Conservation (phyloP, 179 eudicot genomes). For the Spinacia oleracea region DNA sequence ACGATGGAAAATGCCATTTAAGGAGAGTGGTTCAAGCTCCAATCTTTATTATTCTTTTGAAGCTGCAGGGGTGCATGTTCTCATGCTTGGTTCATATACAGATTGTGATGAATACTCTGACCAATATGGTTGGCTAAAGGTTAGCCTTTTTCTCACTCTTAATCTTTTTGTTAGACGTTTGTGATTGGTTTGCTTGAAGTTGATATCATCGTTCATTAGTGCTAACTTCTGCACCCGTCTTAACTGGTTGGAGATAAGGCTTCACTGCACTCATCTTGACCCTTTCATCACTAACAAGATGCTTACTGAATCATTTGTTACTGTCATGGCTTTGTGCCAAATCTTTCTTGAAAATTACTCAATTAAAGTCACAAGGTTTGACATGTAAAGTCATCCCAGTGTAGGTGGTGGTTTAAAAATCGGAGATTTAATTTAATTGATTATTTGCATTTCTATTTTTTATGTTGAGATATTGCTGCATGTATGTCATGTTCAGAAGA, state of each 20-base stretch:
- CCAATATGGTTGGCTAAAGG: slow-evolving; percentile 91
- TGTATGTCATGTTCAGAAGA: background rate
- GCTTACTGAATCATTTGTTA: background rate
- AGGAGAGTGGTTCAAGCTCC: slow-evolving; percentile 89
- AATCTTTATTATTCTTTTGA: slow-evolving; percentile 95
- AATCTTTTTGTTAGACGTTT: slow-evolving; percentile 6
- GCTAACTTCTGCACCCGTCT: background rate
- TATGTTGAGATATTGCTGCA: background rate
- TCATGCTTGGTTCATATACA: slow-evolving; percentile 96
- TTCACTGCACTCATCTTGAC: background rate
- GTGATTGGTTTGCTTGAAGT: background rate
- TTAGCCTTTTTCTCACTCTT: slow-evolving; percentile 34
- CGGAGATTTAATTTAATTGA: background rate
- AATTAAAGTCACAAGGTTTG: background rate
- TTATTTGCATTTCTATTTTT: background rate
- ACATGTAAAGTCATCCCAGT: background rate
- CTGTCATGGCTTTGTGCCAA: background rate
- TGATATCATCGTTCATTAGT: background rate
- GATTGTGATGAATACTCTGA: slow-evolving; percentile 80
- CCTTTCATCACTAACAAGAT: background rate
- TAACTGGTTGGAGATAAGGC: background rate
- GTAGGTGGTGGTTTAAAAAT: background rate
- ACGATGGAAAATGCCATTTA: slow-evolving; percentile 96
- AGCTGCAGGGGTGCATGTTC: slow-evolving; percentile 76
- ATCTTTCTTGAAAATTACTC: background rate